Base-by-base conservation (phyloP, 768 basidiomycete genomes). In the Termitomyces sp. region DNA sequence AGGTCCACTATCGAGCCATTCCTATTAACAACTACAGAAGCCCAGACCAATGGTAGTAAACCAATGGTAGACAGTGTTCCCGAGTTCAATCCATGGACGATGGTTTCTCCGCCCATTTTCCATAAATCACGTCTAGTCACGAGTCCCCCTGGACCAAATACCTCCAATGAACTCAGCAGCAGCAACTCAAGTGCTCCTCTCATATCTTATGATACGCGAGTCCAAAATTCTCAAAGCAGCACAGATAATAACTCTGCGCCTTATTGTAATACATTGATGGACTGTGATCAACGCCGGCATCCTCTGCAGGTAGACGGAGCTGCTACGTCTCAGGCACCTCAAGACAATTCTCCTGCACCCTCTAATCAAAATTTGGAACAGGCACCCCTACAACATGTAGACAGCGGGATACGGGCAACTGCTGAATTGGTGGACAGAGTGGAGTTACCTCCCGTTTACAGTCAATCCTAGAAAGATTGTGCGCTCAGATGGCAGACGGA, bases 371-470 rank as follows among this genome's bases (percentile, higher is more conserved):
- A 12, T 53, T 10, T 20, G n/a, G 27, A 52, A 16, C 22, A 5
- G 2, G 24, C 18, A 2, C 32, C 43, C 10, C 7, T 57, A 9
- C 57, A 46, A 47, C 57, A 58, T 34, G 46, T 58, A 10, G 57
- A 58, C 22, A 56, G 56, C n/a, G 56, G 48, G 7, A 32, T 56
- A 18, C 47, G 55, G 8, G 46, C 47, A 18, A 3, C 26, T 24
- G 32, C 32, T 18, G n/a, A 5, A 41, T 26, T 26, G 5, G n/a
- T 8, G 6, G 18, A n/a, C 18, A 39, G 26, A 26, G 51, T 53
- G 46, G 57, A 58, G 29, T 42, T 58, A 16, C 57, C 57, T 48
- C 57, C 57, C 24, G 57, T 58, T 5, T 53, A 58, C 36, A 58
- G 57, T 14, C 57, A 39, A n/a, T 37, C 52, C 29, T 58, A 58